Evolutionary conservation across 2,329 filamentous ascomycete species (phyloP).

Genomic region (Aspergillus vadensis): DNA sequence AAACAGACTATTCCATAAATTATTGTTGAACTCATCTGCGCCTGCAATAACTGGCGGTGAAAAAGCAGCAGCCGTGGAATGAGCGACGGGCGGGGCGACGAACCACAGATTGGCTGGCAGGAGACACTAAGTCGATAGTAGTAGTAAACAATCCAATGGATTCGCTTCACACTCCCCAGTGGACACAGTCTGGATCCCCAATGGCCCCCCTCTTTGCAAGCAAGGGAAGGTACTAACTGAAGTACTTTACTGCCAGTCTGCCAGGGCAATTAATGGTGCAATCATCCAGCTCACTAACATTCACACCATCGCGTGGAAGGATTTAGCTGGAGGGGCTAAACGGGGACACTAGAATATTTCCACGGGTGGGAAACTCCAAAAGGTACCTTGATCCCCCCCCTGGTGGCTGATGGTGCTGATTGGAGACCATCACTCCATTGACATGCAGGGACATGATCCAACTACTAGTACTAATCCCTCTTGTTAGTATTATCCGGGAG

Average conservation of each 20-base stretch:
- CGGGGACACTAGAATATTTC: neutral
- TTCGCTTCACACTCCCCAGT: neutral
- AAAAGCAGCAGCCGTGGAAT: neutral
- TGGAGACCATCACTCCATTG: too few relatives aligned
- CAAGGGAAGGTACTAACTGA: neutral
- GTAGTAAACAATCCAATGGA: too few relatives aligned
- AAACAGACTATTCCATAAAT: too few relatives aligned
- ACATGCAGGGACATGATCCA: neutral
- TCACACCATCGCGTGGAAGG: neutral
- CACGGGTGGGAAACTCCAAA: neutral
- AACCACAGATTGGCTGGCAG: slow-evolving; percentile 1
- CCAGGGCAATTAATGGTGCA: too few relatives aligned
- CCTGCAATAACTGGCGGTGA: neutral
- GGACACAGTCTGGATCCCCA: neutral
- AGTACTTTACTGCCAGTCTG: too few relatives aligned
- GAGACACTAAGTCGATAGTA: neutral
- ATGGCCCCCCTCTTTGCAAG: neutral
- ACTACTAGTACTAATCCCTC: neutral
- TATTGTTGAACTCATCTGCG: neutral
- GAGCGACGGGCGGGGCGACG: neutral
- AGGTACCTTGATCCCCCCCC: neutral
- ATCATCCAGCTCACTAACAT: too few relatives aligned
- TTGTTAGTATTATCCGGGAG: too few relatives aligned
- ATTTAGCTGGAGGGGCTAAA: neutral
- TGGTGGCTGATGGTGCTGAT: neutral